Evolutionary conservation across 768 basidiomycete genomes (phyloP).

Genomic region (Suillus subluteus): DNA sequence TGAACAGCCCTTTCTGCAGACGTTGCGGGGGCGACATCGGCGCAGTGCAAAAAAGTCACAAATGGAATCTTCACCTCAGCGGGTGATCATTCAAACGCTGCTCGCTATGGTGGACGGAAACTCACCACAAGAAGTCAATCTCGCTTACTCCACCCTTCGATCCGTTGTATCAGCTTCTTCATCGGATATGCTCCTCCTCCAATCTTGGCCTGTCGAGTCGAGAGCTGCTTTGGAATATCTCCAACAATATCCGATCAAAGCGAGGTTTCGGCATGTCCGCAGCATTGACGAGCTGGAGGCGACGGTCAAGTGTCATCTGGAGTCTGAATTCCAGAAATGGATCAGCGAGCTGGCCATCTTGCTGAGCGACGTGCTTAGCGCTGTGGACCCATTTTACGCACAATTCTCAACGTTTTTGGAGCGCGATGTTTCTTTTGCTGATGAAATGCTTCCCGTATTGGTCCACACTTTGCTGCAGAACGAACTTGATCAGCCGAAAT

Average conservation of each 20-base stretch:
- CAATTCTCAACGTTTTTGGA: conserved; percentile 65
- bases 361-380: conserved; percentile 61
- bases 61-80: conserved; percentile 41
- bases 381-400: conserved; percentile 63
- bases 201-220: conserved; percentile 44
- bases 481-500: conserved; percentile 20
- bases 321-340: conserved; percentile 64
- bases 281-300: conserved; percentile 42
- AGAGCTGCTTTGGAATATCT: conserved; percentile 53
- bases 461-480: conserved; percentile 66
- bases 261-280: conserved; percentile 34
- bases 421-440: conserved; percentile 59
- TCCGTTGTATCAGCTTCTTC: conserved; percentile 48
- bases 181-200: conserved; percentile 31
- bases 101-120: conserved; percentile 61
- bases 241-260: conserved; percentile 44
- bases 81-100: conserved; percentile 55
- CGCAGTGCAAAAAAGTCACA: conserved; percentile 12
- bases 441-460: conserved; percentile 71
- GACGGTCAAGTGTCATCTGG: conserved; percentile 37
- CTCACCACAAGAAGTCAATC: conserved; percentile 49
- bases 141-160: conserved; percentile 70
- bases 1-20: conserved; percentile 48
- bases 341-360: conserved; percentile 58
- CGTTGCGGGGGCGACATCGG: conserved; percentile 43